Conservation (phyloP, 2,329 filamentous ascomycete species). For the Fusarium zealandicum region DNA sequence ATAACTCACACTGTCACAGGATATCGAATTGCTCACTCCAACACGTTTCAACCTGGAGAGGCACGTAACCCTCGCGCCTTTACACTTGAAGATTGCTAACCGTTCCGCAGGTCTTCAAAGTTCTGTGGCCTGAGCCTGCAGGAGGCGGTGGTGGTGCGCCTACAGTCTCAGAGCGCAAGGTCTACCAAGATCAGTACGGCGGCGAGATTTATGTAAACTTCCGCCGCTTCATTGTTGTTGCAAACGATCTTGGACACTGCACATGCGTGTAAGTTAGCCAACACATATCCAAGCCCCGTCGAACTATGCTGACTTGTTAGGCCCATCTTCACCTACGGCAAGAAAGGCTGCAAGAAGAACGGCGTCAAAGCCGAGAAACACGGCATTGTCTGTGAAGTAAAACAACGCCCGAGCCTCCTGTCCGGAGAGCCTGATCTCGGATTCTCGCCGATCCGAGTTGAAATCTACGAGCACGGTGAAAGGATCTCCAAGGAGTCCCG, state of each 20-base stretch:
- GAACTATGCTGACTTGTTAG: constrained; percentile 44
- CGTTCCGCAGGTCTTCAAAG: constrained; percentile 58
- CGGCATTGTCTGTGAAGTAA: constrained; percentile 57
- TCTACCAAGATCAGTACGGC: constrained; percentile 46
- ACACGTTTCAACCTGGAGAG: constrained; percentile 51
- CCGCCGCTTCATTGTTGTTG: constrained; percentile 63
- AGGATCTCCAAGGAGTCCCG: constrained; percentile 59
- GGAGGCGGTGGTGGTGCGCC: constrained; percentile 42
- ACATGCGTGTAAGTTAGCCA: constrained; percentile 60
- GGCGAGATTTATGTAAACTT: constrained; percentile 57
- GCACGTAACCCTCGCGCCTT: constrained; percentile 35
- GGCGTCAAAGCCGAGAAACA: constrained; percentile 61
- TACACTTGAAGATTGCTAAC: not conserved
- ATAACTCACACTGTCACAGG: constrained; percentile 43
- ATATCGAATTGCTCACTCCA: constrained; percentile 50
- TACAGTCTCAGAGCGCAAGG: constrained; percentile 46
- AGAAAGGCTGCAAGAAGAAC: constrained; percentile 59
- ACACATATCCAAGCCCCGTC: not conserved
- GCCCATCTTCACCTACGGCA: constrained; percentile 64
- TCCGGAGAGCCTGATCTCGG: constrained; percentile 57
- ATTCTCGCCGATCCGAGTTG: constrained; percentile 54
- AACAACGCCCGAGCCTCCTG: constrained; percentile 45
- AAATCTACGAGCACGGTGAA: constrained; percentile 53
- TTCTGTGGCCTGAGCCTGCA: constrained; percentile 63
- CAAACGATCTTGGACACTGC: constrained; percentile 59